Evolutionary conservation across 2,329 filamentous ascomycete species (phyloP).

Genomic region (Chaetomium olivaceum): DNA sequence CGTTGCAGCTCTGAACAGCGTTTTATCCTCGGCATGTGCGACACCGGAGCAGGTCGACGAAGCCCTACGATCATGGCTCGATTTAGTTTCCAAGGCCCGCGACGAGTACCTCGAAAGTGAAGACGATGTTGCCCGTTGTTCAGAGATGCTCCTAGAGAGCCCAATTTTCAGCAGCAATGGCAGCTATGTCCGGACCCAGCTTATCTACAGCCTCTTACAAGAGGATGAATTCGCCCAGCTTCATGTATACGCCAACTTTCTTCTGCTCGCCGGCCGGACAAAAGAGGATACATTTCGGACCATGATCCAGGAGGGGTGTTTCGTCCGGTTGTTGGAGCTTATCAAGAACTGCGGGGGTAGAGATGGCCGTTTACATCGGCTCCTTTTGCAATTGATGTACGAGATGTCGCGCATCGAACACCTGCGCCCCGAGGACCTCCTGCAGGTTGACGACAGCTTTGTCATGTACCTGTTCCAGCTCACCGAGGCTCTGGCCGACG

Average conservation of each 20-base stretch:
- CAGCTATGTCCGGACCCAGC: slow-evolving; percentile 88
- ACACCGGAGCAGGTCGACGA: slow-evolving; percentile 72
- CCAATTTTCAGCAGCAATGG: slow-evolving; percentile 71
- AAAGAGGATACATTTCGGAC: slow-evolving; percentile 78
- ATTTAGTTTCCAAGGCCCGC: slow-evolving; percentile 73
- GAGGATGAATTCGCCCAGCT: slow-evolving; percentile 83
- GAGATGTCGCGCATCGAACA: slow-evolving; percentile 94
- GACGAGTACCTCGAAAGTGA: slow-evolving; percentile 74
- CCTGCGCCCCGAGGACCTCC: slow-evolving; percentile 72
- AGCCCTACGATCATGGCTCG: slow-evolving; percentile 78
- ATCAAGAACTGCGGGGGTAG: slow-evolving; percentile 66
- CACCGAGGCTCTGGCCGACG: slow-evolving; percentile 84
- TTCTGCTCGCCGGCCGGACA: slow-evolving; percentile 81
- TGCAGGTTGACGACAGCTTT: slow-evolving; percentile 77
- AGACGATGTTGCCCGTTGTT: slow-evolving; percentile 77
- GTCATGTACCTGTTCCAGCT: slow-evolving; percentile 80
- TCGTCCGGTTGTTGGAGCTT: slow-evolving; percentile 79
- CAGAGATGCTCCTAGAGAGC: slow-evolving; percentile 75
- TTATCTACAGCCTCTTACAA: slow-evolving; percentile 86
- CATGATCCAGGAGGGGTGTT: slow-evolving; percentile 85
- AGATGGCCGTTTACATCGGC: slow-evolving; percentile 72
- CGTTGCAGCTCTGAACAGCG: slow-evolving; percentile 48
- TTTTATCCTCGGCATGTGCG: slow-evolving; percentile 50
- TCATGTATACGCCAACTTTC: slow-evolving; percentile 77
- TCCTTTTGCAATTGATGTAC: slow-evolving; percentile 86